Percentiles rank a stretch among this genome's conserved stretches.
phyloP scores from a whole-genome alignment of 768 basidiomycete species.

The Lactifluus pinguis region DNA sequence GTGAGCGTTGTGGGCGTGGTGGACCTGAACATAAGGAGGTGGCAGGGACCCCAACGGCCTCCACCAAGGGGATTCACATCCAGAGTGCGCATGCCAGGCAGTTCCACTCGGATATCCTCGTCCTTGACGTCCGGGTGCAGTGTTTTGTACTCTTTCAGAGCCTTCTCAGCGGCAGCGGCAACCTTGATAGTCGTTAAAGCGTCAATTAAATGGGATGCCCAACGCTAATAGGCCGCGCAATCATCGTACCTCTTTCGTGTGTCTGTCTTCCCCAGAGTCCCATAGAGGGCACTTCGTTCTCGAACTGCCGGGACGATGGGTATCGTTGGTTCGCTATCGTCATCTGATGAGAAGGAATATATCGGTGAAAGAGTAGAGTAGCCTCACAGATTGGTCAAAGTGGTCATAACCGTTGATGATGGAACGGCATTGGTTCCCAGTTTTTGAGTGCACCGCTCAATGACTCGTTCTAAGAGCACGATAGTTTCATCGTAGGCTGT shows the following conservation, averaged over 20 bases:
- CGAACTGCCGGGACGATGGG: conserved; percentile 3
- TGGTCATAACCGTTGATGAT: conserved; percentile 71
- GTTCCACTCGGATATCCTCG: conserved; percentile 53
- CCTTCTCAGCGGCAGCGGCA: conserved; percentile 54
- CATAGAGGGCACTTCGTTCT: conserved; percentile 53
- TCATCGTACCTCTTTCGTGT: conserved; percentile 50
- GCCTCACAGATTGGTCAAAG: conserved; percentile 39
- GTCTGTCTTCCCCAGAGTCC: conserved; percentile 58
- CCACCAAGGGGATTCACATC: not conserved
- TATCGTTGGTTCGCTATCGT: conserved; percentile 7
- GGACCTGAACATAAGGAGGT: conserved; percentile 8
- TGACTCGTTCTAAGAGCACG: conserved; percentile 35
- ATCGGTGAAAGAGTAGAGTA: not conserved
- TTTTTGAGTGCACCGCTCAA: conserved; percentile 2
- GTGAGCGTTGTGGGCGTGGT: conserved; percentile 10
- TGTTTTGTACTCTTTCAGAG: conserved; percentile 50
- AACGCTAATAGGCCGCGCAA: not conserved
- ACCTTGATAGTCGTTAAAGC: conserved; percentile 37
- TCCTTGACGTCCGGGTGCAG: conserved; percentile 57
- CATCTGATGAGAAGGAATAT: not conserved
- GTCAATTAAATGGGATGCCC: not conserved
- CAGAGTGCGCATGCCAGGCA: conserved; percentile 18
- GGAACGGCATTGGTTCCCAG: conserved; percentile 42
- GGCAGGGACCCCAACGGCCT: not conserved
- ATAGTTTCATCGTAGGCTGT: conserved; percentile 15